A percentile compares a stretch with the other conserved stretches of the same genome.
Evolutionary conservation across 768 basidiomycete genomes (phyloP).

Genomic region (Pleurotus citrinopileatus): DNA sequence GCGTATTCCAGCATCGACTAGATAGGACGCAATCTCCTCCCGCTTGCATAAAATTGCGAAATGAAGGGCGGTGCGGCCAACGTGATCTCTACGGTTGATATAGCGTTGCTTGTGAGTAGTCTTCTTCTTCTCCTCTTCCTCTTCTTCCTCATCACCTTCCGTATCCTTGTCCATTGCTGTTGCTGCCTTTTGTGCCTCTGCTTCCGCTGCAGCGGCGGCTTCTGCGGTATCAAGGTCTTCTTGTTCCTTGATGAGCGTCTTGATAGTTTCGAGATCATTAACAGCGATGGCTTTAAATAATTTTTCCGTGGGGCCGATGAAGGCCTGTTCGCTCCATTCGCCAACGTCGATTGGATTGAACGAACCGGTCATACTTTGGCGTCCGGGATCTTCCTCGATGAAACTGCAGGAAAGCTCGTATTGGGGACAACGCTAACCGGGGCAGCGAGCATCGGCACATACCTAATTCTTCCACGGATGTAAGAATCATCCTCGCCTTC

Average conservation of each 20-base stretch:
- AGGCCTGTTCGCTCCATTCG: conserved; percentile 63
- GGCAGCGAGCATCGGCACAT: conserved; percentile 17
- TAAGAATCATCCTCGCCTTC: conserved; percentile 51
- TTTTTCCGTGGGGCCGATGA: conserved; percentile 49
- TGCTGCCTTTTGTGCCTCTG: conserved; percentile 32
- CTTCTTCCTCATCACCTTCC: background rate
- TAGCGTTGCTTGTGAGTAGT: conserved; percentile 7
- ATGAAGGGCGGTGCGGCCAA: conserved; percentile 60
- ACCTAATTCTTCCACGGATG: conserved; percentile 52
- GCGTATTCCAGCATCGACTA: conserved; percentile 54
- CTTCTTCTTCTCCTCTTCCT: conserved; percentile 3
- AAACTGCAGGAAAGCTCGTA: conserved; percentile 33
- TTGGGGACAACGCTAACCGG: background rate
- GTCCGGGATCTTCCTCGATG: conserved; percentile 57
- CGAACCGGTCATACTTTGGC: conserved; percentile 58
- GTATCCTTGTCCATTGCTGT: conserved; percentile 35
- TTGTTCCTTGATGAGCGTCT: conserved; percentile 35
- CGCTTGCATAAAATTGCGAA: conserved; percentile 49
- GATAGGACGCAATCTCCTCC: conserved; percentile 42
- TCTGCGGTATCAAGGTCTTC: conserved; percentile 30
- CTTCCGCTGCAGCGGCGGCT: conserved; percentile 32
- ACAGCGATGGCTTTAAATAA: conserved; percentile 56
- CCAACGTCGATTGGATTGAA: conserved; percentile 67
- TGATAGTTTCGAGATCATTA: conserved; percentile 38
- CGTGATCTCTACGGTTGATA: conserved; percentile 55